A percentile compares a stretch with the other conserved stretches of the same genome.
Conservation (phyloP, 1,284 basidiomycete genomes). For the Violaceomyces palustris region DNA sequence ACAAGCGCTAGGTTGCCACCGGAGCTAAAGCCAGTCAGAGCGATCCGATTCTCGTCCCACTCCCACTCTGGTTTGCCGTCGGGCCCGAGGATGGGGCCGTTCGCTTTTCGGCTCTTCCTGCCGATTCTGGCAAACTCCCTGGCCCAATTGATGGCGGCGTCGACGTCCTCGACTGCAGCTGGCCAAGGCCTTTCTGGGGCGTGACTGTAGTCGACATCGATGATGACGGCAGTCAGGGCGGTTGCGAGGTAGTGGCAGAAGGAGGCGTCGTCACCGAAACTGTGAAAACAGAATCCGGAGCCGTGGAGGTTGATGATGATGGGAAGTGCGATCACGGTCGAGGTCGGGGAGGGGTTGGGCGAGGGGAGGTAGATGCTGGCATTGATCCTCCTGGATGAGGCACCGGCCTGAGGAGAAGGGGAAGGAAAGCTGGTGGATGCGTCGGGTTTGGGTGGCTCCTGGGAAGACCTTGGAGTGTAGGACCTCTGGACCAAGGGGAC, state of each 20-base stretch:
- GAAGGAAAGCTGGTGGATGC: conserved; percentile 24
- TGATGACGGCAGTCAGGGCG: conserved; percentile 54
- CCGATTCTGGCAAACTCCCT: conserved; percentile 13
- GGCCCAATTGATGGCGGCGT: conserved; percentile 64
- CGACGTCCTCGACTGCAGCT: conserved; percentile 67
- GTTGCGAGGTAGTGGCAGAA: conserved; percentile 22
- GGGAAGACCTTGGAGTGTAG: conserved; percentile 16
- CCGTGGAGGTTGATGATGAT: conserved; percentile 34
- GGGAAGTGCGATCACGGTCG: conserved; percentile 13
- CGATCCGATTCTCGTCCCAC: conserved; percentile 22
- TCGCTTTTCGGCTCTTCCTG: conserved; percentile 12
- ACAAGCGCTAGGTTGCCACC: conserved; percentile 31
- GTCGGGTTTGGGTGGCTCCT: conserved; percentile 16
- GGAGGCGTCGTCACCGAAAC: conserved; percentile 19
- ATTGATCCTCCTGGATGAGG: conserved; percentile 2
- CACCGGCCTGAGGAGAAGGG: conserved; percentile 8
- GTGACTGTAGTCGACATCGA: conserved; percentile 69
- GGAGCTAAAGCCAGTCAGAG: conserved; percentile 29
- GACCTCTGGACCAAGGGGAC: conserved; percentile 11
- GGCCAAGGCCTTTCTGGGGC: conserved; percentile 71
- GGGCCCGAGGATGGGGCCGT: conserved; percentile 12
- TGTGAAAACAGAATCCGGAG: conserved; percentile 29
- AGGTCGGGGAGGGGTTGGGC: background rate
- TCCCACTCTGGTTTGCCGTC: too few species aligned
- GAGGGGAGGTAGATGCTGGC: conserved; percentile 19